These are phyloP conservation scores for Gelatoporia subvermispora DNA, from an alignment of 768 basidiomycete genomes.

Conservation along the genomic window DNA sequence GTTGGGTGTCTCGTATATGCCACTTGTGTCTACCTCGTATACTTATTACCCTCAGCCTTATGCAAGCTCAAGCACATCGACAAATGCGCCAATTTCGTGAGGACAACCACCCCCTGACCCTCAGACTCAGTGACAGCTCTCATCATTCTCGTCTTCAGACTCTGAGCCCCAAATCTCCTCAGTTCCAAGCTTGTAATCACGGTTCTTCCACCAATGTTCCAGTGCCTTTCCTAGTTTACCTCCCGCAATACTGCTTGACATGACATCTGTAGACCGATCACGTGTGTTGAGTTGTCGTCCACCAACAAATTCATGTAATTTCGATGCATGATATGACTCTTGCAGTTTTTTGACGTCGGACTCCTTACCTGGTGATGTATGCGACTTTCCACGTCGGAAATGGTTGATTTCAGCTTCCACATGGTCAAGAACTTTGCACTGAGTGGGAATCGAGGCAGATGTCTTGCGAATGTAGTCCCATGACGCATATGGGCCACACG, in stretches of 20 bases:
- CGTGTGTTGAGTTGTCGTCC: slow-evolving; percentile 1
- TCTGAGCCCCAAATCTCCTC: slow-evolving; percentile 3
- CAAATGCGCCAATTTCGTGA: no score
- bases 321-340: slow-evolving; percentile 4
- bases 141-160: no score
- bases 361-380: background rate
- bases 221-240: background rate
- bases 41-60: no score
- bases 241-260: background rate
- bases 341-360: background rate
- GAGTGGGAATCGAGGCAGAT: background rate
- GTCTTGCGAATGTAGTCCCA: slow-evolving; percentile 11
- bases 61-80: no score
- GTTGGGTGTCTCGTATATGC: no score
- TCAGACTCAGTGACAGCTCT: no score
- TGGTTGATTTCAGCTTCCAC: background rate
- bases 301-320: background rate
- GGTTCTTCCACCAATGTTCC: background rate
- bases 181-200: background rate
- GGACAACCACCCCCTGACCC: no score
- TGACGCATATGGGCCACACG: slow-evolving; percentile 4
- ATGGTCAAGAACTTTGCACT: background rate
- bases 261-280: background rate
- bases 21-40: no score
- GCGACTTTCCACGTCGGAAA: background rate